Base-by-base conservation (phyloP, 73 alveolate genomes). In the Paramecium tetraurelia region DNA sequence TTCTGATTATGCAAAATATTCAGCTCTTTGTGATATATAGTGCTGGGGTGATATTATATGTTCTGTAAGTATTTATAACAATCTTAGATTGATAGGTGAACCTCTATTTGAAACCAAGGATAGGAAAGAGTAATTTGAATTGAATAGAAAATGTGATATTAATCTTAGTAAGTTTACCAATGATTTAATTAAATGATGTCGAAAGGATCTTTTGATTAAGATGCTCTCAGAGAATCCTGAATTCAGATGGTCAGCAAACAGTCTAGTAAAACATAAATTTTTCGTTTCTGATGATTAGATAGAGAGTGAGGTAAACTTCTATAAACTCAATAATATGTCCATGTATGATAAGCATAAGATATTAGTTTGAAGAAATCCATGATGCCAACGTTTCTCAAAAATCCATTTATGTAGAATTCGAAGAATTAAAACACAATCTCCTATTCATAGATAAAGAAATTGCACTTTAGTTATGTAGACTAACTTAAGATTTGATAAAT, bases 1-100 rank as follows among this genome's bases (percentile, higher is more conserved):
- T 70, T 89, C 94, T 14, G 94, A 89, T 31, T 40, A 71, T 31
- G 92, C 86, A 24, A 38, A 63, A 29, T 89, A 89, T 50, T 40
- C 80, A 58, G 92, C 33, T 5, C 29, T 40, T n/a, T 89, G 94
- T 27, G 94, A 89, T 71, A 53, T 89, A 0, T 89, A 38, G 89
- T 43, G 63, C 76, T 11, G 94, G 94, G 3, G 94, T 89, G 10
- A 71, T 89, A 2, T 48, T 71, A 12, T 83, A 71, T 35, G 75
- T 89, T 11, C 24, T 89, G 94, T 71, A 86, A 16, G 7, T 29
- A 14, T 53, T 53, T 75, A 41, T 75, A 12, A 0, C 12, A 2
- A 71, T 8, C 14, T 14, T 38, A 75, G 87, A 75, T 75, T 80
- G 22, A 48, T 21, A 10, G 90, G 90, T 22, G 76, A 80, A 80